Evolutionary conservation across 169 alveolate species (phyloP), one percentile per base, ranked within the genome.

Genomic region (Eimeria acervulina): DNA sequence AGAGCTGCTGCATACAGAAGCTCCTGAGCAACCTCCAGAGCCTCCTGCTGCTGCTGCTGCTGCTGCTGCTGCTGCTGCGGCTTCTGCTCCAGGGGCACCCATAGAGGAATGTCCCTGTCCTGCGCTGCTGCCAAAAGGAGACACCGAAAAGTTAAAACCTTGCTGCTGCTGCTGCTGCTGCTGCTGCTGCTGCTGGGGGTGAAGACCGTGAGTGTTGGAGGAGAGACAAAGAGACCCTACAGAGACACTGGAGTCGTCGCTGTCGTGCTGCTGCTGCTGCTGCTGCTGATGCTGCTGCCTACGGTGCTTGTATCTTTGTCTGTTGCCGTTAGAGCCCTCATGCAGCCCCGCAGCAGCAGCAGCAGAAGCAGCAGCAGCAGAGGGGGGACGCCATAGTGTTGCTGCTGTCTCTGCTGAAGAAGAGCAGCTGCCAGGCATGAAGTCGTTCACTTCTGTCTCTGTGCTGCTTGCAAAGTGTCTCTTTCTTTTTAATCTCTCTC

Each of bases 161-260:
- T 80, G 90, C 90, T 80, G 90, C 68, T 40, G 90, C 63, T 80
- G 90, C 63, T 40, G 90, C 90, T 44, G 90, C 87, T 74, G 87
- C 87, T 74, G 87, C 87, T 80, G 90, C 13, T 78, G 88, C 88
- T 36, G 63, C 83, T 15, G 88, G 6, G 8, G 88, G 36, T 38
- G 70, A 2, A 44, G 70, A 47, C 23, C 42, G 70, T 38, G 90
- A 12, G 90, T 21, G 17, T 15, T 23, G 87, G 33, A 21, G 19
- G 87, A 10, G 87, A 74, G 87, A 28, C 55, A 74, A 31, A 74
- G 87, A 4, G 87, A 74, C 17, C 87, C 87, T 13, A 74, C 87
- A 26, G 90, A 80, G 42, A 47, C 90, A 23, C 44, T 80, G 40
- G 70, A 80, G 15, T 80, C 90, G 47, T 80, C 90, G 42, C 70